These are phyloP conservation scores for Trichoderma sp. DNA, from an alignment of 2,329 filamentous ascomycete species.

Conservation along the genomic window DNA sequence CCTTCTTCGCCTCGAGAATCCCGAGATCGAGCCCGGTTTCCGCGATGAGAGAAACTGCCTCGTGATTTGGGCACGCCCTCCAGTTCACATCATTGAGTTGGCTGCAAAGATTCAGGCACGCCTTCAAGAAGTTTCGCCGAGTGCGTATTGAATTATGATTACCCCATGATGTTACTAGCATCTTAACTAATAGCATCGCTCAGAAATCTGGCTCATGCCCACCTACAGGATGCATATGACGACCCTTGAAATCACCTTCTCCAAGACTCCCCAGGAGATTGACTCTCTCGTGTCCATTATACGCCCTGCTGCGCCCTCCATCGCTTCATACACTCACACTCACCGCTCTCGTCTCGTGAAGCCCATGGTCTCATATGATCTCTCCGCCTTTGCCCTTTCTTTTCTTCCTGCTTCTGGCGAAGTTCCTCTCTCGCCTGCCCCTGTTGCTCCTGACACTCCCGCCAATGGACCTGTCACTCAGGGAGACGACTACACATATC, in stretches of 20 bases:
- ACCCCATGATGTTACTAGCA: rapidly evolving
- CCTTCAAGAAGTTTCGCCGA: constrained; percentile 62
- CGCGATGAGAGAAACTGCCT: constrained; percentile 76
- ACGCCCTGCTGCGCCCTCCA: constrained; percentile 51
- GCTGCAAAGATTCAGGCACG: constrained; percentile 67
- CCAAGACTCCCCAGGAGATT: constrained; percentile 68
- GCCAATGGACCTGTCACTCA: constrained; percentile 34
- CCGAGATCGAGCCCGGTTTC: constrained; percentile 64
- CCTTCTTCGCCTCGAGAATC: constrained; percentile 66
- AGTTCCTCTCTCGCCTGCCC: constrained; percentile 37
- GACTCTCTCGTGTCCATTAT: constrained; percentile 58
- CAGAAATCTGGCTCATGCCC: constrained; percentile 73
- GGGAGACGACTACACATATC: constrained; percentile 76
- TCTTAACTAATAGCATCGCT: neutral
- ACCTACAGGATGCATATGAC: constrained; percentile 78
- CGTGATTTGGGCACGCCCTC: constrained; percentile 84
- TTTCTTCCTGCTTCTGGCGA: constrained; percentile 79
- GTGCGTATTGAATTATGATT: constrained; percentile 48
- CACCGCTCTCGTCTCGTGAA: constrained; percentile 76
- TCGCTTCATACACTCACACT: constrained; percentile 64
- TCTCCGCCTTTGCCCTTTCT: constrained; percentile 79
- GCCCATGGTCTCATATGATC: constrained; percentile 79
- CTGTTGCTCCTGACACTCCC: constrained; percentile 38
- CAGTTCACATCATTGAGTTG: constrained; percentile 65
- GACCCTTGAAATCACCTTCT: constrained; percentile 79